Evolutionary conservation across 2,329 filamentous ascomycete genomes (phyloP).

Genomic region (Raffaelea deltoideospora): DNA sequence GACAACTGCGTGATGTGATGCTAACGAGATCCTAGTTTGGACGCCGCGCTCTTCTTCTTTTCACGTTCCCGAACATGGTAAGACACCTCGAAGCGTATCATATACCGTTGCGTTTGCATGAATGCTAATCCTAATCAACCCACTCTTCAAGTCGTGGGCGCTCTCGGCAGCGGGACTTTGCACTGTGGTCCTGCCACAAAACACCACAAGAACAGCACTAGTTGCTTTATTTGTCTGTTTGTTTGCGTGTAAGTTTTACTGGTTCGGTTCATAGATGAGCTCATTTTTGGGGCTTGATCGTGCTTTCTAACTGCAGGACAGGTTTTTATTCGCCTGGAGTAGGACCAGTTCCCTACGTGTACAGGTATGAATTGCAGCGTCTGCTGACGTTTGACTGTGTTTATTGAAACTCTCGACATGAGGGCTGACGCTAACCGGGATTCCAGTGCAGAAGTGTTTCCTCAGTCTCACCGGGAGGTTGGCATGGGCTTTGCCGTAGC

Average conservation of each 20-base stretch:
- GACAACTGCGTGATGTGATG: too few species aligned
- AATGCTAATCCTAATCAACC: neutral
- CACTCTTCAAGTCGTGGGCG: slow-evolving; percentile 31
- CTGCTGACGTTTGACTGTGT: too few species aligned
- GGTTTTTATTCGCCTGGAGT: slow-evolving; percentile 28
- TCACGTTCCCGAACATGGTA: slow-evolving; percentile 50
- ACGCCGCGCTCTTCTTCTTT: slow-evolving; percentile 44
- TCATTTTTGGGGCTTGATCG: too few species aligned
- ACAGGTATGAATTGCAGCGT: slow-evolving; percentile 25
- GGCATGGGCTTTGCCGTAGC: slow-evolving; percentile 33
- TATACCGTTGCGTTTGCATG: too few species aligned
- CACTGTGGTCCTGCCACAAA: slow-evolving; percentile 30
- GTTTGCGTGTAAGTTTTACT: slow-evolving; percentile 10
- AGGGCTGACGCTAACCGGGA: too few species aligned
- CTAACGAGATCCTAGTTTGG: too few species aligned
- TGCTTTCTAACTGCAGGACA: neutral
- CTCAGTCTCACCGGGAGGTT: slow-evolving; percentile 54
- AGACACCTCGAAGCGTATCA: neutral
- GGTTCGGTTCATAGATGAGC: too few species aligned
- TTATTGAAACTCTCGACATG: too few species aligned
- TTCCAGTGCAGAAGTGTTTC: slow-evolving; percentile 47
- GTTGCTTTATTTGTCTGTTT: slow-evolving; percentile 33
- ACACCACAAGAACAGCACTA: slow-evolving; percentile 20
- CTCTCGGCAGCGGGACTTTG: slow-evolving; percentile 48
- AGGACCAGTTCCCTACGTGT: slow-evolving; percentile 53